These are phyloP conservation scores for Tetrahymena borealis DNA, from an alignment of 73 alveolate genomes.

Conservation along the genomic window DNA sequence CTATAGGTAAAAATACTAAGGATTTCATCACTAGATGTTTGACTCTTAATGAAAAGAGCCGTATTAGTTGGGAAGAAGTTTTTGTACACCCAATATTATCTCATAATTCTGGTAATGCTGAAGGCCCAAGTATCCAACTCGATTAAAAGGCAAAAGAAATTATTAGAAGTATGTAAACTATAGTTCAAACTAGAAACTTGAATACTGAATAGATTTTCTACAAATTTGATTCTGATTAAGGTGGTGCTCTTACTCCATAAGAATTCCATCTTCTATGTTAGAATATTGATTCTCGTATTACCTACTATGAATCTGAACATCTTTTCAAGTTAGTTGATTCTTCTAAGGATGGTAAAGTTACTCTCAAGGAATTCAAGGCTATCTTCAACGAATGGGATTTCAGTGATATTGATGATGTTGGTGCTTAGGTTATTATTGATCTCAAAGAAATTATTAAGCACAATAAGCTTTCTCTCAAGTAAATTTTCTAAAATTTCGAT, in stretches of 20 bases:
- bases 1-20: conserved; percentile 19
- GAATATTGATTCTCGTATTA: conserved; percentile 11
- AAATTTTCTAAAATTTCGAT: conserved; percentile 28
- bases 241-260: neutral
- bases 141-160: neutral
- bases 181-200: conserved; percentile 16
- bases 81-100: conserved; percentile 7
- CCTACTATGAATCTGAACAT: neutral
- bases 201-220: neutral
- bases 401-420: conserved; percentile 29
- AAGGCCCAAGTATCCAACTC: neutral
- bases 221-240: conserved; percentile 1
- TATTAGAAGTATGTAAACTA: neutral
- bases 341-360: conserved; percentile 2
- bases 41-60: neutral
- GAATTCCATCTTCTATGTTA: conserved; percentile 13
- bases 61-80: conserved; percentile 36
- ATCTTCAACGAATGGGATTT: conserved; percentile 28
- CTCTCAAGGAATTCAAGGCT: conserved; percentile 18
- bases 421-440: conserved; percentile 22
- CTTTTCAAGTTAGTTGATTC: conserved; percentile 6
- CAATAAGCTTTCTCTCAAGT: conserved; percentile 12
- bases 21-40: conserved; percentile 21
- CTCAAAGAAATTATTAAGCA: conserved; percentile 39
- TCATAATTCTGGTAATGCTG: neutral